Evolutionary conservation across 1,284 basidiomycete species (phyloP), one percentile per base, ranked within the genome.

Genomic region (Cryptococcus sp.): DNA sequence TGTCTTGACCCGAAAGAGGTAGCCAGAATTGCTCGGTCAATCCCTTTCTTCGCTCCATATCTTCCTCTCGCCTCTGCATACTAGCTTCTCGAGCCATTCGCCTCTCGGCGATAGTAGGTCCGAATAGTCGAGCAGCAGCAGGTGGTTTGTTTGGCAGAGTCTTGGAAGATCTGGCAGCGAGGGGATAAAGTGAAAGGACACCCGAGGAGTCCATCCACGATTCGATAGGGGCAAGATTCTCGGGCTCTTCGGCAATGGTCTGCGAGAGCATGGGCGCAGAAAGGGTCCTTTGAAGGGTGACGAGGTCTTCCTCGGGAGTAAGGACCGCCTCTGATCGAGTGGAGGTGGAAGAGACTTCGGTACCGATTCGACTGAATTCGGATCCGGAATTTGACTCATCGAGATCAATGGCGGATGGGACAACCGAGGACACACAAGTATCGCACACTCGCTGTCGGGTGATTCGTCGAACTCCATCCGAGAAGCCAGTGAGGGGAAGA

Each of bases 161-260:
- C 18, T 11, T 66, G 16, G 65, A 70, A 1, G 68, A 45, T 21
- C 64, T 55, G 41, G 65, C 67, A 2, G 70, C 70, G 14, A 73
- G 61, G 1, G 71, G 71, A 52, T 73, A 73, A 44, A 73, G 66
- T 3, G 70, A 72, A 16, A 73, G 61, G 14, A 73, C 57, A 18
- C 70, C 71, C 0, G 61, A 64, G 21, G 57, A 55, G 47, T 66
- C 71, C 71, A 72, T 73, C 71, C 71, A 73, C 7, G 58, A 46
- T 45, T 69, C 64, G 37, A 71, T 63, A 4, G 71, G 70, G 1
- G 70, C 70, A 9, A 71, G 59, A 9, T 43, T 21, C 22, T 55
- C 46, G 11, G 53, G 48, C 28, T 55, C 53, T 19, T 28, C 23
- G 22, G 54, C 22, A 13, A 13, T 36, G n/a, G 7, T 23, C 41